phyloP scores from a whole-genome alignment of 202 grass and related monocot genomes.

The Carex sylvatica region DNA sequence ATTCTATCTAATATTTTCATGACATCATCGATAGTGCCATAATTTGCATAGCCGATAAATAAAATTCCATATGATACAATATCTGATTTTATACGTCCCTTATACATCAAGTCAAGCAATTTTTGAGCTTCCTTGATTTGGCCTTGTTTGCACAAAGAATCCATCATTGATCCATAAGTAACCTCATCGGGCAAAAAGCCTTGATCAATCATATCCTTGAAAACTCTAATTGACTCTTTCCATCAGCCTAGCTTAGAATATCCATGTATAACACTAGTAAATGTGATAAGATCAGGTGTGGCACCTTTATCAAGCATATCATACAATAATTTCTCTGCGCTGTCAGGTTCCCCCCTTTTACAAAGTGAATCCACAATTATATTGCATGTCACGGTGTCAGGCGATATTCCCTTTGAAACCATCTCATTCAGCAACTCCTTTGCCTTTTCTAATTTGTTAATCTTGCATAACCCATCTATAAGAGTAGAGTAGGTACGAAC shows the following conservation, averaged over 20 bases:
- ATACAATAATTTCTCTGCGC: too few species aligned
- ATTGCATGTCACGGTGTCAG: slow-evolving; percentile 9
- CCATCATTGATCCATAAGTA: not conserved
- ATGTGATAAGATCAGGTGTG: too few species aligned
- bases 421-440: slow-evolving; percentile 25
- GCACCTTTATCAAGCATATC: too few species aligned
- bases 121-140: slow-evolving; percentile 17
- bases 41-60: too few species aligned
- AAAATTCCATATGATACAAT: not conserved
- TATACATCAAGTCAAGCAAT: not conserved
- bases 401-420: slow-evolving; percentile 29
- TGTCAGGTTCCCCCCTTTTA: too few species aligned
- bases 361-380: too few species aligned
- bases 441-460: slow-evolving; percentile 12
- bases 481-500: too few species aligned
- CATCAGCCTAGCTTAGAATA: too few species aligned
- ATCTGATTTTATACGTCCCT: not conserved
- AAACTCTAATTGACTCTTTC: not conserved
- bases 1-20: too few species aligned
- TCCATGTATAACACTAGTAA: too few species aligned
- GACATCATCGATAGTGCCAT: too few species aligned
- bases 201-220: slow-evolving; percentile 27
- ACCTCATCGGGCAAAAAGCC: slow-evolving; percentile 1
- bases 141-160: slow-evolving; percentile 16
- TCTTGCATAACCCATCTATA: too few species aligned